Conservation (phyloP, 257 asterid species). For the Galeopsis tetrahit region DNA sequence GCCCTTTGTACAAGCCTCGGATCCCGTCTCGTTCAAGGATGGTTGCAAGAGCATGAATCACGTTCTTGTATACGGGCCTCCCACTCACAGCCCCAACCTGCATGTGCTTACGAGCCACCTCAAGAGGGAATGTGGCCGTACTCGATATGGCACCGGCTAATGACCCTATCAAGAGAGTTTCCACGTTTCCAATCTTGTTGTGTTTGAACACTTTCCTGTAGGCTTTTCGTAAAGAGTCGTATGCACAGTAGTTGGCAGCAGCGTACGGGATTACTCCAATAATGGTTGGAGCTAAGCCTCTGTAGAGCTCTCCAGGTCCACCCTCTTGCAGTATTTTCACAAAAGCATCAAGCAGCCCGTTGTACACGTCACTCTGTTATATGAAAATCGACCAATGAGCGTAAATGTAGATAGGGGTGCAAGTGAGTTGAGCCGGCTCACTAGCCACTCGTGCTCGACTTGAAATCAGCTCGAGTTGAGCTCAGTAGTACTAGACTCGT, state of each 20-base stretch:
- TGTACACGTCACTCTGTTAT: conserved; percentile 72
- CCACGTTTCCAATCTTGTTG: conserved; percentile 79
- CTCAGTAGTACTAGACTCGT: too few relatives aligned
- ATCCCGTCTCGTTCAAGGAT: conserved; percentile 83
- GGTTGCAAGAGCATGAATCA: conserved; percentile 78
- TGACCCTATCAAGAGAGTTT: conserved; percentile 87
- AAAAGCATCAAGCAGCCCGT: conserved; percentile 80
- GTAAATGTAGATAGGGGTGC: background rate
- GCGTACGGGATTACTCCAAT: conserved; percentile 94
- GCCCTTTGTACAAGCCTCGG: conserved; percentile 80
- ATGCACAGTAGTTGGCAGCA: conserved; percentile 89
- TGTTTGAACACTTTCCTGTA: conserved; percentile 64
- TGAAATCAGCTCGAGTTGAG: too few relatives aligned
- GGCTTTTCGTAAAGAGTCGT: conserved; percentile 72
- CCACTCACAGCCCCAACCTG: conserved; percentile 94
- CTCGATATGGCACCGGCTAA: conserved; percentile 95
- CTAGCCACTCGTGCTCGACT: too few relatives aligned
- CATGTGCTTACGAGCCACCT: conserved; percentile 96
- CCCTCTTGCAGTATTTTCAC: conserved; percentile 81
- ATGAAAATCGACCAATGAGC: conserved; percentile 10
- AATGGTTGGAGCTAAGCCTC: conserved; percentile 90
- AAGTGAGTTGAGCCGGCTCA: too few relatives aligned
- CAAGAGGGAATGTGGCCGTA: conserved; percentile 91
- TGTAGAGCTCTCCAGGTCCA: conserved; percentile 85
- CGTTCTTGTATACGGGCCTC: conserved; percentile 72